Percentiles rank a stretch among this genome's conserved stretches.
phyloP scores from a whole-genome alignment of 345 rosid genomes.

The Sonneratia alba region DNA sequence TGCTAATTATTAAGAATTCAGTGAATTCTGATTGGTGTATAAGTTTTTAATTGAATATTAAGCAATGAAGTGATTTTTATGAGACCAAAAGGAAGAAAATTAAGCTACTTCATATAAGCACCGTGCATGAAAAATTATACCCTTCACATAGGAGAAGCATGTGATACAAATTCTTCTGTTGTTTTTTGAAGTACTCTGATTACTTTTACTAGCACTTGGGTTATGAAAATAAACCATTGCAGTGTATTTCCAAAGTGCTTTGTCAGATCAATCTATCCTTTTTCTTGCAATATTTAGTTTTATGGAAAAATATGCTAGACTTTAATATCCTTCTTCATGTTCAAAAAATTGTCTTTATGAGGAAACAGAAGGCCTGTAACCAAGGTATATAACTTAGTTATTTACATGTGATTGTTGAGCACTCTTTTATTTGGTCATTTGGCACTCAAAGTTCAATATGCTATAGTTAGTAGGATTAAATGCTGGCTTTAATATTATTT shows the following conservation, averaged over 20 bases:
- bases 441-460: neutral
- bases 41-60: neutral
- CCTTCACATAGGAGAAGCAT: neutral
- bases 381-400: neutral
- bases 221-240: neutral
- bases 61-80: neutral
- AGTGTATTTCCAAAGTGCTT: neutral
- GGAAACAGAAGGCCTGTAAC: neutral
- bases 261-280: neutral
- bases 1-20: neutral
- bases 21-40: neutral
- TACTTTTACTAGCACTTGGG: neutral
- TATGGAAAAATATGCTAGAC: neutral
- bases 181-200: neutral
- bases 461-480: neutral
- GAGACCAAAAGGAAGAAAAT: neutral
- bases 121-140: neutral
- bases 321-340: neutral
- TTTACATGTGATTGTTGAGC: neutral
- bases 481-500: neutral
- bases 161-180: neutral
- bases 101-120: neutral
- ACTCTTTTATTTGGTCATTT: neutral
- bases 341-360: neutral
- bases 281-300: neutral